phyloP scores from a whole-genome alignment of 768 basidiomycete genomes.

The Candolleomyces eurysporus region DNA sequence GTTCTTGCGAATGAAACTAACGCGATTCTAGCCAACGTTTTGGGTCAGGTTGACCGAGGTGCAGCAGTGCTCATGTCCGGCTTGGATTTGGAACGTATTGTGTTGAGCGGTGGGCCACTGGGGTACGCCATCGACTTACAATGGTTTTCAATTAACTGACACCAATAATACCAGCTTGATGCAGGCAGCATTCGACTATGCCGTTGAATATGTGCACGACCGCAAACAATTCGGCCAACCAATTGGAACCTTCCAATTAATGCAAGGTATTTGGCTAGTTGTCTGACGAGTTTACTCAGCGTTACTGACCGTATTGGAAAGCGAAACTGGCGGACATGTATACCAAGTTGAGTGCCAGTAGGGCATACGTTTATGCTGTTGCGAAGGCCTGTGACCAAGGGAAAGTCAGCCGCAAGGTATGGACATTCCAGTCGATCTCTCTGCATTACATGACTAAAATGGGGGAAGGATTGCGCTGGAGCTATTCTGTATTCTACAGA shows the following conservation, averaged over 20 bases:
- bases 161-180: conserved; percentile 56
- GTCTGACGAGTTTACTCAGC: conserved; percentile 1
- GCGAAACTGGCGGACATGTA: conserved; percentile 93
- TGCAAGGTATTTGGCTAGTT: conserved; percentile 68
- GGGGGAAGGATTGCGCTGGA: conserved; percentile 84
- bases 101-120: conserved; percentile 88
- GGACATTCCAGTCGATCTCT: neutral
- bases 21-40: conserved; percentile 64
- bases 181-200: conserved; percentile 91
- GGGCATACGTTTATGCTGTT: conserved; percentile 92
- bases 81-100: conserved; percentile 87
- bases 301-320: conserved; percentile 20
- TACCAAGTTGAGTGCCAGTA: conserved; percentile 83
- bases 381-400: conserved; percentile 85
- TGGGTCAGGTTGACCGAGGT: conserved; percentile 78
- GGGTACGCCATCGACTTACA: conserved; percentile 47
- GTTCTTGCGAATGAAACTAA: conserved; percentile 3
- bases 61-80: conserved; percentile 93
- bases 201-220: conserved; percentile 88
- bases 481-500: conserved; percentile 94
- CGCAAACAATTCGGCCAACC: conserved; percentile 88
- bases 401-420: conserved; percentile 71
- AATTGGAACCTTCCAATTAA: conserved; percentile 89
- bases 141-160: neutral
- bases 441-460: neutral